Evolutionary conservation across 163 green algal genomes (phyloP), one percentile per base, ranked within the genome.

Genomic region (Trebouxia gelatinosa): DNA sequence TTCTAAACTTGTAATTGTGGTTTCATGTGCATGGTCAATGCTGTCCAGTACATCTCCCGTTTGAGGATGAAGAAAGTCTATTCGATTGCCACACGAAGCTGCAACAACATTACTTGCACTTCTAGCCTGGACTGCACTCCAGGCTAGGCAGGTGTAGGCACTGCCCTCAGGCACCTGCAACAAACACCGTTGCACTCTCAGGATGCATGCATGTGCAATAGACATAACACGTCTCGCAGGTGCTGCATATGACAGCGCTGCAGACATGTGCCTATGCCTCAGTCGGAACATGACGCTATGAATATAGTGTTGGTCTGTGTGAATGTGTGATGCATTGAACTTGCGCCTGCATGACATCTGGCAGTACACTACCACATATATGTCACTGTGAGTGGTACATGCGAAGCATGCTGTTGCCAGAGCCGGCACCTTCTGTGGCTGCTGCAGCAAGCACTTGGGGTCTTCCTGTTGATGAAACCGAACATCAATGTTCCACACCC

Each of bases 401-500:
- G 35, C 66, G n/a, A n/a, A n/a, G n/a, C n/a, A n/a, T n/a, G n/a
- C n/a, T n/a, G n/a, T n/a, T n/a, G n/a, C n/a, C 23, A 64, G 0
- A 19, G 35, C 0, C 16, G 19, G 3, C 54, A 70, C 75, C 68
- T 75, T n/a, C 40, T 72, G 70, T 39, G 50, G 26, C 0, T 57
- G 31, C 6, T 65, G 40, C 7, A 71, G 39, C 23, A 79, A 34
- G n/a, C n/a, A 46, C 38, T 95, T 95, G 61, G 90, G 85, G 61
- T 96, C 90, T 77, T 96, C 91, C 28, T 88, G 70, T 66, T 90
- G 75, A 7, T 84, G 51, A 75, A 94, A 94, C 4, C 90, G 82
- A 74, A 96, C 91, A 48, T 90, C 87, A 16, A 92, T 85, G 81
- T 92, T 95, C 91, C 91, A 95, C 1, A 95, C 50, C 9, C 85